Evolutionary conservation across 2,329 filamentous ascomycete genomes (phyloP), one percentile per base, ranked within the genome.

Genomic region (Colletotrichum sidae): DNA sequence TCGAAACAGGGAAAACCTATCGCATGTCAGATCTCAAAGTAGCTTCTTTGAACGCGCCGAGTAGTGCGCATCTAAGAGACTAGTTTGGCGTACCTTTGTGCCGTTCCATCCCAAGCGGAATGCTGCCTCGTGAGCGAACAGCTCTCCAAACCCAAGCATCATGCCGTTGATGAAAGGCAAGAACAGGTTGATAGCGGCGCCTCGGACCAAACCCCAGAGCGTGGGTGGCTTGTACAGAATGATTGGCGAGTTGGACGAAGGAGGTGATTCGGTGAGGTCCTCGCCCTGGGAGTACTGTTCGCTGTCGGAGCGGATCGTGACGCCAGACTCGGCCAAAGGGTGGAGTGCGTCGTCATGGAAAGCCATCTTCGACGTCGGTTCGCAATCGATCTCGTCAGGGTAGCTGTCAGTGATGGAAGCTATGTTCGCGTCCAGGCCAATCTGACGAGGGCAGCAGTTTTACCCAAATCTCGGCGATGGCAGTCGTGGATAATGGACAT

Each of bases 121-220:
- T 2, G 96, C 96, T 55, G 93, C 91, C 81, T 99, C 96, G 75
- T 99, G 96, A 59, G 96, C 96, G 78, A 99, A 95, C 55, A 99
- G 81, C 81, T 99, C 96, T 71, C 96, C 96, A 74, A 99, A 97
- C 2, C 96, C 96, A 73, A 99, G 81, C 96, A 99, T 99, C 84
- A 99, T 87, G 51, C 96, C 96, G 80, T 99, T 99, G 74, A 99
- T 88, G 74, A 99, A 99, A 0, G 96, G 96, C 17, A 99, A 81
- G 1, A 99, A 73, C n/a, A 99, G 83, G 77, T 99, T 99, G 80
- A 99, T 99, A 6, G 94, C 94, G 13, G 94, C 93, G 42, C 96
- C 93, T 60, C 95, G 89, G 59, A 97, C 70, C 68, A 99, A 78
- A 9, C 92, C 89, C 92, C 93, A 97, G 49, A 96, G 73, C 0